These are phyloP conservation scores for Leccinum arenicola DNA, from an alignment of 768 basidiomycete genomes.

Conservation along the genomic window DNA sequence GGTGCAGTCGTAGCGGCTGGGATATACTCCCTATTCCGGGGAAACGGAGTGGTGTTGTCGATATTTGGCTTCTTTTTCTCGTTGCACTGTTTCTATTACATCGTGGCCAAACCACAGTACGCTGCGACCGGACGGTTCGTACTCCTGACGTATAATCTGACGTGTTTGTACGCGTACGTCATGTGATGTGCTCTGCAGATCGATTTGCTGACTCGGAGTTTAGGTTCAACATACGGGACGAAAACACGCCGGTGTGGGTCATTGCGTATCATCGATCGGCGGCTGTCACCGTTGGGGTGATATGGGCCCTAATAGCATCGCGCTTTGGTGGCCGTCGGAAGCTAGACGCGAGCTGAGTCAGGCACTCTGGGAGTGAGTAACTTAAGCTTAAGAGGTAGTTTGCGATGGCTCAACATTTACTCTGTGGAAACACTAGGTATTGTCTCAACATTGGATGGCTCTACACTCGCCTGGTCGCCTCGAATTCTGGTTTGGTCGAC, in stretches of 20 bases:
- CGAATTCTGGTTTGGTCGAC: constrained; percentile 73
- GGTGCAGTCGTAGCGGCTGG: constrained; percentile 76
- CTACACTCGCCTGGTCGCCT: constrained; percentile 86
- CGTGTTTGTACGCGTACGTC: constrained; percentile 65
- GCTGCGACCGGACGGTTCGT: constrained; percentile 77
- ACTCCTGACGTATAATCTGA: constrained; percentile 86
- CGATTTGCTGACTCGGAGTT: neutral
- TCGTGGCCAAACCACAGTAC: constrained; percentile 75
- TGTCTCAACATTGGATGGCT: constrained; percentile 93
- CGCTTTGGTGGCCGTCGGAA: constrained; percentile 96
- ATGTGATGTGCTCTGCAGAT: neutral
- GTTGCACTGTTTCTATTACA: constrained; percentile 90
- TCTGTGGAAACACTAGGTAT: constrained; percentile 52
- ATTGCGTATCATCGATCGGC: constrained; percentile 77
- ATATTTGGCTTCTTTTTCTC: constrained; percentile 88
- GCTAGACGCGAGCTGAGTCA: constrained; percentile 84
- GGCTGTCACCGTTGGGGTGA: constrained; percentile 79
- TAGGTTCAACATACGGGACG: constrained; percentile 78
- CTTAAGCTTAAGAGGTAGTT: neutral
- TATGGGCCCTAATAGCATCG: constrained; percentile 88
- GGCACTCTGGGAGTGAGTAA: constrained; percentile 80
- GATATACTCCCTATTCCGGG: constrained; percentile 72
- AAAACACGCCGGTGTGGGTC: constrained; percentile 56
- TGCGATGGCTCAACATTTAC: neutral
- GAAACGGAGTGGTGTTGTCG: constrained; percentile 70